Evolutionary conservation across 225 moss, liverwort and hornwort species (phyloP).

Genomic region (Climacium dendroides): DNA sequence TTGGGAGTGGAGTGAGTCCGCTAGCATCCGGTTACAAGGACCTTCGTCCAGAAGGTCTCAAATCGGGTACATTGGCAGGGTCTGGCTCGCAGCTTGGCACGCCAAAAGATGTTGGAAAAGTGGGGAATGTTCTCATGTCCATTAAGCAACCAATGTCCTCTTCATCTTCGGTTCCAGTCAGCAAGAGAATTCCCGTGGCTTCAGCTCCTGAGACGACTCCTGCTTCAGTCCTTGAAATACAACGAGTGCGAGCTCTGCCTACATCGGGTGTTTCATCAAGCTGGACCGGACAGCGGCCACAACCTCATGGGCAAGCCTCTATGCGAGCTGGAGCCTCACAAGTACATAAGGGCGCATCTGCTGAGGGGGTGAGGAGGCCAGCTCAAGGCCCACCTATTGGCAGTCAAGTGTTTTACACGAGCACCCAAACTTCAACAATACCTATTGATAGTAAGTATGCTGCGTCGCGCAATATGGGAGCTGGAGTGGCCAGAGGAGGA

Average conservation of each 20-base stretch:
- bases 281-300: constrained; percentile 21
- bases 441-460: constrained; percentile 45
- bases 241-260: constrained; percentile 13
- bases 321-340: constrained; percentile 29
- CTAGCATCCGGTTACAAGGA: constrained; percentile 28
- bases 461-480: constrained; percentile 44
- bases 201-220: constrained; percentile 13
- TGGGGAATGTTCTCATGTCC: constrained; percentile 5
- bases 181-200: constrained; percentile 13
- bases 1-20: constrained; percentile 26
- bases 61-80: constrained; percentile 1
- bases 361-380: constrained; percentile 42
- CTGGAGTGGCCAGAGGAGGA: constrained; percentile 32
- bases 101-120: not conserved
- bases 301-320: not conserved
- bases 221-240: constrained; percentile 10
- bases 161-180: constrained; percentile 5
- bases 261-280: constrained; percentile 24
- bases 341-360: constrained; percentile 20
- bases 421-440: constrained; percentile 11
- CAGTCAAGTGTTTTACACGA: constrained; percentile 43
- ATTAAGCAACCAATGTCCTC: constrained; percentile 19
- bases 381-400: constrained; percentile 36
- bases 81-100: constrained; percentile 1
- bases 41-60: constrained; percentile 10